Conservation (phyloP, 2,329 filamentous ascomycete species). For the Fusarium pseudonygamai region DNA sequence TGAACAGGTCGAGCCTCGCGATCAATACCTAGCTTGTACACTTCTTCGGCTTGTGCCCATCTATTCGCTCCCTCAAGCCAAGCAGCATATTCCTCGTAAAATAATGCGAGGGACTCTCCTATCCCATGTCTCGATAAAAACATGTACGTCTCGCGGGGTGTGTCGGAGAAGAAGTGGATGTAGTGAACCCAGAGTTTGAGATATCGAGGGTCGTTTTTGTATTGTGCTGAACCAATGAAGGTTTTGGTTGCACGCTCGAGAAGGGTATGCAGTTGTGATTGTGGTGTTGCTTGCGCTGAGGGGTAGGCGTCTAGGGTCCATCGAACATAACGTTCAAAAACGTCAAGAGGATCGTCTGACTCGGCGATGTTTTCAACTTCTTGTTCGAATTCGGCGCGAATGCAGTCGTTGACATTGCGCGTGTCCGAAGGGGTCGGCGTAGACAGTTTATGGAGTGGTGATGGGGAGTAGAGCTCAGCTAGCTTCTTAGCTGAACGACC, state of each 20-base stretch:
- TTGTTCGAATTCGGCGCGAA: constrained; percentile 84
- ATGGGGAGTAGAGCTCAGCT: constrained; percentile 80
- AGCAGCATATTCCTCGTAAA: constrained; percentile 95
- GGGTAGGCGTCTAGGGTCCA: constrained; percentile 98
- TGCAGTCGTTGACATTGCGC: constrained; percentile 79
- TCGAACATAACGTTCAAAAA: constrained; percentile 95
- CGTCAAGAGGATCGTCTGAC: constrained; percentile 92
- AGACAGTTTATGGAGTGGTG: constrained; percentile 64
- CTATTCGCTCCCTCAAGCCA: constrained; percentile 88
- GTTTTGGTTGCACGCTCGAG: constrained; percentile 93
- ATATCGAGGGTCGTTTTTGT: constrained; percentile 95
- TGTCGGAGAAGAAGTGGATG: constrained; percentile 89
- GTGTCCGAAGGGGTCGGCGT: constrained; percentile 77
- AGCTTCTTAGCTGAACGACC: constrained; percentile 90
- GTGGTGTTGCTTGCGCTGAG: constrained; percentile 87
- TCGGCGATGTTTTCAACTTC: constrained; percentile 83
- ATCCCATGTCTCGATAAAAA: constrained; percentile 90
- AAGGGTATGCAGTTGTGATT: constrained; percentile 88
- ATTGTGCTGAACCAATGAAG: constrained; percentile 85
- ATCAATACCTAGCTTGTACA: constrained; percentile 90
- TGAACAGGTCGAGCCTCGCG: constrained; percentile 84
- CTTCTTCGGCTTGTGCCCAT: constrained; percentile 92
- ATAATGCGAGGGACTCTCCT: constrained; percentile 86
- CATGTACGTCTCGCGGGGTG: constrained; percentile 91
- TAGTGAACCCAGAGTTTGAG: constrained; percentile 94